phyloP scores from a whole-genome alignment of 345 rosid species.

The Eucalyptus cladocalyx region DNA sequence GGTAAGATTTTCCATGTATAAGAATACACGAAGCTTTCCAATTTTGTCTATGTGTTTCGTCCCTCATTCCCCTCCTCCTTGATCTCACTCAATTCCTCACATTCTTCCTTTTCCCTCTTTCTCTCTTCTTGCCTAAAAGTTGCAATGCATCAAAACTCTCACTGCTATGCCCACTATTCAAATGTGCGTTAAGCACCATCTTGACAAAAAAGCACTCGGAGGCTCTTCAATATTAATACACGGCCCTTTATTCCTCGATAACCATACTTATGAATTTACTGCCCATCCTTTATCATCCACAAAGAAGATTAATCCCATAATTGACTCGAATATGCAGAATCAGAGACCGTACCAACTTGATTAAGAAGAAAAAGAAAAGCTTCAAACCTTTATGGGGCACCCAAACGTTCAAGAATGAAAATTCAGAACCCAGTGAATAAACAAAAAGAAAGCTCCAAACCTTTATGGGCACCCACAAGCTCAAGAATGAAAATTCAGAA shows the following conservation, averaged over 20 bases:
- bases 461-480: neutral
- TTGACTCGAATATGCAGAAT: neutral
- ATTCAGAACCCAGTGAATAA: neutral
- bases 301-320: neutral
- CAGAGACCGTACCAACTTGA: neutral
- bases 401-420: neutral
- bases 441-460: neutral
- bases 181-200: neutral
- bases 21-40: neutral
- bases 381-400: neutral
- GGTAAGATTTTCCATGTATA: neutral
- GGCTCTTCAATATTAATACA: neutral
- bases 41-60: neutral
- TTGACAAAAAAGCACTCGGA: neutral
- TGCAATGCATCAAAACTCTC: neutral
- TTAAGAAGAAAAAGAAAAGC: neutral
- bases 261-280: neutral
- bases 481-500: neutral
- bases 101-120: neutral
- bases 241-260: neutral
- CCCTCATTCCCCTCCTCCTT: neutral
- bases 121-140: neutral
- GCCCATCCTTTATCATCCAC: neutral
- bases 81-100: neutral
- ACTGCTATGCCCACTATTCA: neutral